Base-by-base conservation (phyloP, 257 asterid genomes). In the Rubia yunnanensis region DNA sequence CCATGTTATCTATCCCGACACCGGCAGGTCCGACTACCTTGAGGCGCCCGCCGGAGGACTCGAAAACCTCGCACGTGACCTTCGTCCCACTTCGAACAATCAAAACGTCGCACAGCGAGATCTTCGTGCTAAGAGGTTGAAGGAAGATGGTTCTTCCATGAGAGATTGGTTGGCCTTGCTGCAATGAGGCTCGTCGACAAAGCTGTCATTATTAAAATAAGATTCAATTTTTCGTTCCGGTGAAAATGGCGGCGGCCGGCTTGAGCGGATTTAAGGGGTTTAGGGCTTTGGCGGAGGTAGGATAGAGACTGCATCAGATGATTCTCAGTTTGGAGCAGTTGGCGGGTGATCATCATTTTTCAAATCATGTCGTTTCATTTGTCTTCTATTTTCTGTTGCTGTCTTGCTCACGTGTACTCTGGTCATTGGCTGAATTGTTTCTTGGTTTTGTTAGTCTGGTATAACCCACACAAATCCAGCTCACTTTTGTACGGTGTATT, bases 11-110 rank as follows among this genome's bases (percentile, higher is more conserved):
- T 70, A 91, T 88, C 31, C 96, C 96, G 3, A 91, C 98, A 28
- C 98, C 96, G 5, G 98, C 98, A 50, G 96, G 85, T 7, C 98
- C 98, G 32, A 91, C 96, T n/a, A 91, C 98, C 76, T 85, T 91
- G 66, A 91, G 79, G 76, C 95, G 83, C 55, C 98, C 96, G 34
- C 80, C 84, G 32, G 98, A 88, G 5, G 95, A 84, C 65, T 91
- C 98, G 28, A 91, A 91, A 62, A 91, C 95, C 69, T 88, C 87
- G 2, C 98, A 91, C 67, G 73, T 81, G 54, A 91, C 98, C 56
- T 88, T 91, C 7, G 98, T 91, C 65, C 92, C 95, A 39, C 96
- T 91, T 78, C 98, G 75, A 14, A 91, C 98, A 73, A 91, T 84
- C 69, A 91, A 54, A 22, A 96, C 98, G 67, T 91, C 98, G 71